Evolutionary conservation across 805 yeast genomes (phyloP), one percentile per base, ranked within the genome.

Genomic region (Sugiyamaella valdiviana): DNA sequence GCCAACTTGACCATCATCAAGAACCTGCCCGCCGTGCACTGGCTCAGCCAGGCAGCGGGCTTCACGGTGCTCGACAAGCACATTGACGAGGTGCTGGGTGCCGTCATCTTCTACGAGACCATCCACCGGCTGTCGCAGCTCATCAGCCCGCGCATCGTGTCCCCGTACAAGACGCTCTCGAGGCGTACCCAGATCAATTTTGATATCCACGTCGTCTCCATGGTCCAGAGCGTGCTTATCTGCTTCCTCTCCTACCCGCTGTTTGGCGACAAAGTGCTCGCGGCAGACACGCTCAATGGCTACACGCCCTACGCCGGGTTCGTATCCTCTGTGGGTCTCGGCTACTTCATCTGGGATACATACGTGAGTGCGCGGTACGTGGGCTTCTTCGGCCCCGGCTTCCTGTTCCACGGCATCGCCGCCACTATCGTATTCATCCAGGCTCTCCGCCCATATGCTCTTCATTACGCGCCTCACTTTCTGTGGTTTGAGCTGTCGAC

Each of bases 261-360:
- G 72, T 79, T 83, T 63, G 68, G 73, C 48, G 83, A 83, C 53
- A 72, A 77, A 7, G 62, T 71, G 43, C 71, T 78, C 50, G 53
- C 58, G 3, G 57, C 61, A 10, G 78, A 82, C 59, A 75, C 83
- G 5, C 67, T 85, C 20, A 69, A 77, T n/a, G 90, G 88, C 41
- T 75, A 78, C 61, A 79, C 82, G 46, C 85, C 86, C n/a, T 85
- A 79, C 61, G 81, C 82, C 0, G 88, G 87, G 0, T 73, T 90
- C 59, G 85, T 85, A 5, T 70, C 82, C 12, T 74, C 96, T 1
- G 60, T 83, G 48, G 82, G 95, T 7, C 62, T 74, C 7, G 99
- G 98, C 2, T 93, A 93, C 69, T 93, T 93, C 63, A 56, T 87
- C 19, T 93, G 99, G 99, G 99, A 93, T 66, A 52, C 83, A 35